A percentile compares a stretch with the other conserved stretches of the same genome.
Conservation (phyloP, 2,329 filamentous ascomycete species). For the Aspergillus ruber region DNA sequence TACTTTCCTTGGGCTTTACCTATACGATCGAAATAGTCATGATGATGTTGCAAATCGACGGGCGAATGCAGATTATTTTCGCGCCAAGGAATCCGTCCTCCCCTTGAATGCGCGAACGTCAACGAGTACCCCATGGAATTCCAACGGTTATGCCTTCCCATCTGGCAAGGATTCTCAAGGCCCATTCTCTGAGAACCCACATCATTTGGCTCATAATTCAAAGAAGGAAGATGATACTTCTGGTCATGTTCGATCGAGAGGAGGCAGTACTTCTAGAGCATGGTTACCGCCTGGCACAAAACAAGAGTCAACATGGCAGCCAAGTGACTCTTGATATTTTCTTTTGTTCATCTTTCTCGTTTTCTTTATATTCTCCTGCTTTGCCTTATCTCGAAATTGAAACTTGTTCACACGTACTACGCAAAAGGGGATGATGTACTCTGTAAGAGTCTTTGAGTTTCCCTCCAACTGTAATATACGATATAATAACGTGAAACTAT, state of each 20-base stretch:
- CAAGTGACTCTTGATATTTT: conserved; percentile 34
- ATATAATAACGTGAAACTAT: too few species aligned
- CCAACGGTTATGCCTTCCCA: conserved; percentile 32
- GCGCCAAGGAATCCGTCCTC: conserved; percentile 58
- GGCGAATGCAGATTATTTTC: conserved; percentile 58
- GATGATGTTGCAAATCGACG: conserved; percentile 80
- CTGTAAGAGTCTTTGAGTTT: too few species aligned
- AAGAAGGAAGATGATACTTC: conserved; percentile 43
- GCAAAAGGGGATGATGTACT: too few species aligned
- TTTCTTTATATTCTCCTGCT: too few species aligned
- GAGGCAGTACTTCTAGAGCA: conserved; percentile 32
- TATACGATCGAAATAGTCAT: conserved; percentile 89
- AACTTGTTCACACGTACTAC: too few species aligned
- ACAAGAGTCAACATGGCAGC: conserved; percentile 77
- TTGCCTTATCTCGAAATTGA: too few species aligned
- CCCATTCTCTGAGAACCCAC: conserved; percentile 12
- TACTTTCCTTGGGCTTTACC: conserved; percentile 86
- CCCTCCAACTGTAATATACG: too few species aligned
- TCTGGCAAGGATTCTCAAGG: conserved; percentile 15
- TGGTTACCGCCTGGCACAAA: conserved; percentile 76
- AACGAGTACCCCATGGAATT: conserved; percentile 29
- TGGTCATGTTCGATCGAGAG: conserved; percentile 35
- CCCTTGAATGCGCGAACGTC: conserved; percentile 50
- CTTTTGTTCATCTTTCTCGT: conserved; percentile 9
- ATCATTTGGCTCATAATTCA: conserved; percentile 16